Evolutionary conservation across 768 basidiomycete genomes (phyloP), one percentile per base, ranked within the genome.

Genomic region (Mycena galopus): DNA sequence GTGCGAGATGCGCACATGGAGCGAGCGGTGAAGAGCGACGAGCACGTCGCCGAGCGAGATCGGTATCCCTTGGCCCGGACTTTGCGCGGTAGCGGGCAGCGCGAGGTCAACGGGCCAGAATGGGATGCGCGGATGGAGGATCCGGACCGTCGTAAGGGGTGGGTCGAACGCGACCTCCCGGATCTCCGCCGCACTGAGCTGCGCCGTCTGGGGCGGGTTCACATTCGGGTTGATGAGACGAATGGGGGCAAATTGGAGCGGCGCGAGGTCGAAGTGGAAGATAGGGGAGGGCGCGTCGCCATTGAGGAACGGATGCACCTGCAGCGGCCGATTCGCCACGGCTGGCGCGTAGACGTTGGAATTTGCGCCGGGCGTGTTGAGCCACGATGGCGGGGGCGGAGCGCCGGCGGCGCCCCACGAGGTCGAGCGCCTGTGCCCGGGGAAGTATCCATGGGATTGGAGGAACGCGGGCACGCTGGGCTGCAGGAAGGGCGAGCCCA

Each of bases 51-150:
- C 73, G 17, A 74, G 59, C 50, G 64, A 25, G 4, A 73, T 61
- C 16, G 62, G 67, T 23, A 55, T 8, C 14, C 53, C 9, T 25
- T 2, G 3, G 16, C 37, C 39, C 21, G 27, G 37, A 42, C 29
- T 25, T 37, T 12, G 55, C 19, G 2, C n/a, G n/a, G n/a, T n/a
- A n/a, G n/a, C n/a, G n/a, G 69, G 64, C 11, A 69, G 59, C 33
- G 51, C 50, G 50, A 87, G 67, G 70, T 83, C 81, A 47, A 87
- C 79, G 8, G 84, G 82, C 86, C 86, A 87, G 11, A 81, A 71
- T 0, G 83, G 82, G 50, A 87, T 77, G 21, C 75, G 75, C 25
- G 86, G 82, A 76, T 85, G 84, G 0, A 80, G 75, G 79, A 87
- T 84, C 44, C 82, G 81, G 82, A 87, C 84, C 51, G 76, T 75